Conservation (phyloP, 1,284 basidiomycete species). For the Somion occarium region DNA sequence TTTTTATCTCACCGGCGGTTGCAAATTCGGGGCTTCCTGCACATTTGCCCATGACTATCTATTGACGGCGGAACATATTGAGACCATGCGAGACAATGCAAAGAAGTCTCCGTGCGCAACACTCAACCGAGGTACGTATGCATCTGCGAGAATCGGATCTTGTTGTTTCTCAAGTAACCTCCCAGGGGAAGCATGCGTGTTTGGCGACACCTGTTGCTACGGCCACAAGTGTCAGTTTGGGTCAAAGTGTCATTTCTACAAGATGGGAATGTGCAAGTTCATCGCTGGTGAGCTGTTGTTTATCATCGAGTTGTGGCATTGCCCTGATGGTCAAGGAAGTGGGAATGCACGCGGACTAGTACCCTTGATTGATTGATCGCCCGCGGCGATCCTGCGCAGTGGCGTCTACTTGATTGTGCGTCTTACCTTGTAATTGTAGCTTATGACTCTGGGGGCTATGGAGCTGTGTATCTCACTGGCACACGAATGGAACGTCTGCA, state of each 20-base stretch:
- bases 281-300: constrained; percentile 40
- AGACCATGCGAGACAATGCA: constrained; percentile 46
- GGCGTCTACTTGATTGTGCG: neutral
- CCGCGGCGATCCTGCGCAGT: constrained; percentile 1
- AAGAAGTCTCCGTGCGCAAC: constrained; percentile 56
- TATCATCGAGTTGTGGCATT: constrained; percentile 22
- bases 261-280: constrained; percentile 55
- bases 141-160: neutral
- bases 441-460: neutral
- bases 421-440: neutral
- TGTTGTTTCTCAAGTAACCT: constrained; percentile 7
- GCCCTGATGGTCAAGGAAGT: constrained; percentile 8
- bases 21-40: constrained; percentile 50
- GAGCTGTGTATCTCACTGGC: neutral
- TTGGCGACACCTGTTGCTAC: constrained; percentile 56
- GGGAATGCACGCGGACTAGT: constrained; percentile 19
- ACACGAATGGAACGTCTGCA: neutral
- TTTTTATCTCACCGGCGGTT: constrained; percentile 50
- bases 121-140: constrained; percentile 42
- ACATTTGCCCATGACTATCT: constrained; percentile 57
- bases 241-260: constrained; percentile 46
- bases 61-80: constrained; percentile 44
- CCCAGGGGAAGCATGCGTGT: constrained; percentile 47
- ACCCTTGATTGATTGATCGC: constrained; percentile 3
- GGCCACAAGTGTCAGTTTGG: constrained; percentile 51